These are phyloP conservation scores for Sordaria brevicollis DNA, from an alignment of 495 filamentous ascomycete species.

Conservation along the genomic window DNA sequence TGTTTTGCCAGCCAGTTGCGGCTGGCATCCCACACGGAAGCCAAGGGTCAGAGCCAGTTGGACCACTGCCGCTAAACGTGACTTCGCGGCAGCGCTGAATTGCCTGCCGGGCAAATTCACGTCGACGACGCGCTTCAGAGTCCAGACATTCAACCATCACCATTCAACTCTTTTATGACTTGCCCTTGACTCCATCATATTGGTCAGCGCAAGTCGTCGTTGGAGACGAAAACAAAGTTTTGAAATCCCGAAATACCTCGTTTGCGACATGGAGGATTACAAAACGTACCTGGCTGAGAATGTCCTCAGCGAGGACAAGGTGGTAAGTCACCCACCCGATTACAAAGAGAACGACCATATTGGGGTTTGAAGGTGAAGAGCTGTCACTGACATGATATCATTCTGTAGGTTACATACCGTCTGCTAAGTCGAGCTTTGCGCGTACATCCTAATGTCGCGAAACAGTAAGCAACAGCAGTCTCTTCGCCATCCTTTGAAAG, in stretches of 20 bases:
- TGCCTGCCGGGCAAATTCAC: neutral
- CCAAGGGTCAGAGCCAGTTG: constrained; percentile 3
- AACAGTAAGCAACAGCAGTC: constrained; percentile 15
- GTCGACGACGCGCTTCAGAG: constrained; percentile 1
- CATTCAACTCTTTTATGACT: neutral
- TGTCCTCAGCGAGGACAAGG: constrained; percentile 65
- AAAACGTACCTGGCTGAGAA: constrained; percentile 61
- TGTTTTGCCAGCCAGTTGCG: neutral
- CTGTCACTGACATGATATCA: neutral
- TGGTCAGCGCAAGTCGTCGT: too few species aligned
- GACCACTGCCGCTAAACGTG: constrained; percentile 11
- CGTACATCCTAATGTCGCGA: constrained; percentile 58
- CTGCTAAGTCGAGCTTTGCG: constrained; percentile 67
- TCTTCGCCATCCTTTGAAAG: neutral
- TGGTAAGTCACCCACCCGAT: constrained; percentile 41
- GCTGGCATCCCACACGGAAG: neutral
- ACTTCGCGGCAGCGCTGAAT: constrained; percentile 10
- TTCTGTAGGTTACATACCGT: constrained; percentile 69
- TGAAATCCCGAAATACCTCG: too few species aligned
- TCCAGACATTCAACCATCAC: neutral
- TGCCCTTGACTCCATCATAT: neutral
- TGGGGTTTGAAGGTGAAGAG: neutral
- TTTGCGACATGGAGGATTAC: constrained; percentile 47
- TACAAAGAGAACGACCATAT: neutral
- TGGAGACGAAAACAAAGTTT: too few species aligned